Base-by-base conservation (phyloP, 352 stramenopile genomes). In the Phytophthora fragariae region DNA sequence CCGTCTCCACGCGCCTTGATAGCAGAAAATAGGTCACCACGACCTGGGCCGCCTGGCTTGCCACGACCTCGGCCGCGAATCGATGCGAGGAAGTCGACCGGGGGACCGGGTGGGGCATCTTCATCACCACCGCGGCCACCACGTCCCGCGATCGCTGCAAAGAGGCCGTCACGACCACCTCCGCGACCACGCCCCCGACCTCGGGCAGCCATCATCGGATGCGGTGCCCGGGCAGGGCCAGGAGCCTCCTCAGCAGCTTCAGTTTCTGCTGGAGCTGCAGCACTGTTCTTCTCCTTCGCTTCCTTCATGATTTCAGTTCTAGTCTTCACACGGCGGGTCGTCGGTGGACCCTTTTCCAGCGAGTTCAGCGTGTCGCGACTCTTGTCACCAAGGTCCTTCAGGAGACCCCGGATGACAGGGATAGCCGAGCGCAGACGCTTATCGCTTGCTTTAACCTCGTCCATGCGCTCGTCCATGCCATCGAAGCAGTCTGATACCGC, bases 261-360 rank as follows among this genome's bases (percentile, higher is more conserved):
- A 55, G 88, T 87, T 53, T 76, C 76, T n/a, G 80, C 85, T 29
- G 70, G 35, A 15, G 72, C 56, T 49, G 72, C 31, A 62, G 62
- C 57, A 49, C 52, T 72, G 60, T 94, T 92, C 73, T 94, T 93
- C 49, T 96, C 90, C 79, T 96, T 96, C 3, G 88, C 86, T 58
- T 96, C 88, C 73, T 96, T 96, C 69, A 94, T 73, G 54, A 96
- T 89, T 17, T 95, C 87, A 1, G 68, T 77, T 50, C 90, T 80
- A 10, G 79, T 86, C 76, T 95, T 95, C 29, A 92, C 54, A 54
- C 85, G 83, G 59, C 90, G 90, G 5, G 62, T 82, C 11, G 80
- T 61, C 5, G 84, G 58, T 5, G 84, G 84, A 15, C 81, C 79
- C 81, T 95, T 93, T 35, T 93, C 89, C 21, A 96, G 56, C 11